These are phyloP conservation scores for Neoascochyta sp. DNA, from an alignment of 2,329 filamentous ascomycete species.

Conservation along the genomic window DNA sequence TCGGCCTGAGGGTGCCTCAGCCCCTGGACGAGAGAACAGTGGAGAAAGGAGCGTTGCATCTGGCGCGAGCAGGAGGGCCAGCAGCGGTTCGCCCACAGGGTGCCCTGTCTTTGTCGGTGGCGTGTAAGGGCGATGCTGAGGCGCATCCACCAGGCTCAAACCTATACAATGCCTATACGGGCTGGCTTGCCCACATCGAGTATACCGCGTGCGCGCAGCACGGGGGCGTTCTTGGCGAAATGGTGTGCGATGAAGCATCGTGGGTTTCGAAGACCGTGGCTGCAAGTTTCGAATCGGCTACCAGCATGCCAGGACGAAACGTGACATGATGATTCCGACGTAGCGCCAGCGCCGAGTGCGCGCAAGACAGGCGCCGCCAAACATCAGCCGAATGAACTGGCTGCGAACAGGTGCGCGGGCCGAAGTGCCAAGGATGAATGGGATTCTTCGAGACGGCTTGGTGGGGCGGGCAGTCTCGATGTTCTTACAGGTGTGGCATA, in stretches of 20 bases:
- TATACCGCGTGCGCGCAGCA: too few species aligned
- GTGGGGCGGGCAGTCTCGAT: too few species aligned
- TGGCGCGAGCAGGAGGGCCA: conserved; percentile 8
- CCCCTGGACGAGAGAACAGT: conserved; percentile 8
- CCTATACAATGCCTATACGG: conserved; percentile 5
- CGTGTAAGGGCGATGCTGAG: conserved; percentile 10
- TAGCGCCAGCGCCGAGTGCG: conserved; percentile 9
- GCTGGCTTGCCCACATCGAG: conserved; percentile 1
- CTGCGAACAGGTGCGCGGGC: too few species aligned
- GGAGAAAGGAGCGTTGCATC: conserved; percentile 4
- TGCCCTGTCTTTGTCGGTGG: conserved; percentile 9
- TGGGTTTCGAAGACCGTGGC: conserved; percentile 15
- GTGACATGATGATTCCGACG: conserved; percentile 10
- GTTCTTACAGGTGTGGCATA: too few species aligned
- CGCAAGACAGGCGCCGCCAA: conserved; percentile 6
- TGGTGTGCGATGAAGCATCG: conserved; percentile 4
- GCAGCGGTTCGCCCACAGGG: conserved; percentile 1
- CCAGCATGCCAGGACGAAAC: conserved; percentile 20
- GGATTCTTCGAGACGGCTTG: too few species aligned
- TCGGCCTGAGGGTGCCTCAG: conserved; percentile 10
- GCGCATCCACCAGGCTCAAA: conserved; percentile 21
- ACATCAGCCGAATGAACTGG: conserved; percentile 9
- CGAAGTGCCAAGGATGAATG: too few species aligned
- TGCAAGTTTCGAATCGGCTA: conserved; percentile 23
- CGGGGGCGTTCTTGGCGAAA: too few species aligned